Evolutionary conservation across 2,329 filamentous ascomycete genomes (phyloP), one percentile per base, ranked within the genome.

Genomic region (Elsinoe ampelina): DNA sequence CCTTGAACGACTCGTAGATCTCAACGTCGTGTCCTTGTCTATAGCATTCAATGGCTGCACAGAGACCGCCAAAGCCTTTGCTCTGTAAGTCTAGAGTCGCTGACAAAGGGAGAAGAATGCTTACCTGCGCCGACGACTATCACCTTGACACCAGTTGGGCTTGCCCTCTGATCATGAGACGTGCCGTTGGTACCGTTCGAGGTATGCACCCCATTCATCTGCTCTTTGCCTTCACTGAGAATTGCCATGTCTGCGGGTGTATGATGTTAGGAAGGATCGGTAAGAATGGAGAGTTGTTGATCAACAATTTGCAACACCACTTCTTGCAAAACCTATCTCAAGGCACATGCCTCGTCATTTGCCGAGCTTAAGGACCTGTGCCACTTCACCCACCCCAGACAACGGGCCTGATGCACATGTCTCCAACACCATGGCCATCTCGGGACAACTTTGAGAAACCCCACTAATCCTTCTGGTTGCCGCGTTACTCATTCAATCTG

Each of bases 31-130:
- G 81, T n/a, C 81, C 81, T 60, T 83, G 78, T 13, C 79, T 75
- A 61, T 79, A 75, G 63, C 80, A 82, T 68, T 84, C 81, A 59
- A 84, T 80, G 38, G 80, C 81, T 15, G 80, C 78, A 3, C 79
- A 79, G 38, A 83, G 72, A 8, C 81, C 81, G 43, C 79, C 81
- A 58, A 83, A 82, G 19, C 80, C 81, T 71, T 72, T 73, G 19
- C 15, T 74, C 19, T n/a, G 34, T 52, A 10, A 52, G 48, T 35
- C 10, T 3, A 19, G n/a, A 26, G 13, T 15, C 32, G 17, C 11
- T 15, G 20, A 6, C 11, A 8, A 5, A 17, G 4, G 13, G 35
- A n/a, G 5, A 22, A 63, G 61, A 5, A 68, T 62, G 19, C 72
- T 71, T 11, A 72, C 59, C 81, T 11, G 48, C 48, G 19, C 48